Evolutionary conservation across 164 flowering plant species (phyloP).

Genomic region (Chloranthus sessilifolius): DNA sequence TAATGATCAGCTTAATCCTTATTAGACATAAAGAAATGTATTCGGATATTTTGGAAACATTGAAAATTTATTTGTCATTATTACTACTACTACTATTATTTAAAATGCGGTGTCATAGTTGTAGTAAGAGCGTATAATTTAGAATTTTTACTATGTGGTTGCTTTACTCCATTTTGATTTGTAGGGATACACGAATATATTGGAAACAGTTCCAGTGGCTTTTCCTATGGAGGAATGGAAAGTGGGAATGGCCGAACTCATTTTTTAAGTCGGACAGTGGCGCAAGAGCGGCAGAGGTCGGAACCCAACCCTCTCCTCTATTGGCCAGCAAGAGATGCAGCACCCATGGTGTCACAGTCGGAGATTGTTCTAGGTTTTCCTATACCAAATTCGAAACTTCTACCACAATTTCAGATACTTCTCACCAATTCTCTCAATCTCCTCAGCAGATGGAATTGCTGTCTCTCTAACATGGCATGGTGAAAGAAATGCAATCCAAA

Average conservation of each 20-base stretch:
- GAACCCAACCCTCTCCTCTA: constrained; percentile 42
- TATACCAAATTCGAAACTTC: too few relatives aligned
- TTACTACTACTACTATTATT: neutral
- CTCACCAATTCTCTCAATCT: constrained; percentile 19
- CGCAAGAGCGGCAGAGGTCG: constrained; percentile 72
- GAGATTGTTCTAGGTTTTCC: constrained; percentile 40
- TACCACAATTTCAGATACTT: too few relatives aligned
- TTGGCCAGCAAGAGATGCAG: constrained; percentile 73
- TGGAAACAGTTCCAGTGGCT: constrained; percentile 40
- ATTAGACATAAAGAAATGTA: too few relatives aligned
- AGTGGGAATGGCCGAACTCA: constrained; percentile 44
- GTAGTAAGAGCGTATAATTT: neutral
- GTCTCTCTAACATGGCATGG: constrained; percentile 61
- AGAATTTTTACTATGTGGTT: neutral
- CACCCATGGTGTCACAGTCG: constrained; percentile 37
- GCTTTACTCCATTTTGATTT: constrained; percentile 1
- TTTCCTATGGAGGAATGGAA: constrained; percentile 41
- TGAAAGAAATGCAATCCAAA: too few relatives aligned
- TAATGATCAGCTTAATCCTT: too few relatives aligned
- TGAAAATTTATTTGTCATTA: neutral
- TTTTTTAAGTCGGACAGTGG: constrained; percentile 59
- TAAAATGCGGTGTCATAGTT: neutral
- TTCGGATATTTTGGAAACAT: too few relatives aligned
- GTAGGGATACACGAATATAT: constrained; percentile 60
- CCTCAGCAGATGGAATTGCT: constrained; percentile 53